These are phyloP conservation scores for Suhomyces tanzawaensis DNA, from an alignment of 805 yeast genomes.

Conservation along the genomic window DNA sequence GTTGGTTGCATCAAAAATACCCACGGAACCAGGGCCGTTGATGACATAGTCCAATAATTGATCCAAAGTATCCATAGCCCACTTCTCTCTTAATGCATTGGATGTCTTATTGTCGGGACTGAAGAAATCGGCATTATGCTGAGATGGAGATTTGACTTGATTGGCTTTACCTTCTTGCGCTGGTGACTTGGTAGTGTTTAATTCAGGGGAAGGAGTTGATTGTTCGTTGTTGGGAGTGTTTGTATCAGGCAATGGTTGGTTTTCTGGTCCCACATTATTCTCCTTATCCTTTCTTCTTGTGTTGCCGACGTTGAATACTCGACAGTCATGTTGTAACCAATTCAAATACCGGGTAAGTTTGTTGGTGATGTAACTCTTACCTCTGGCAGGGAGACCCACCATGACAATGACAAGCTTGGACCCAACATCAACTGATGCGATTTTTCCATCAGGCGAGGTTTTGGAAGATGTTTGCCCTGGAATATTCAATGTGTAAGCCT, in stretches of 20 bases:
- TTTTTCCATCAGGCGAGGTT: slow-evolving; percentile 71
- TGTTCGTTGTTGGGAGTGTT: slow-evolving; percentile 34
- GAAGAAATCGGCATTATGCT: slow-evolving; percentile 82
- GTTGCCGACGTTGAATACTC: slow-evolving; percentile 93
- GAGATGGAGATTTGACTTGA: slow-evolving; percentile 8
- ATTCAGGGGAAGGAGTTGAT: slow-evolving; percentile 15
- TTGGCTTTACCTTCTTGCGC: slow-evolving; percentile 16
- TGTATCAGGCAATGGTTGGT: slow-evolving; percentile 51
- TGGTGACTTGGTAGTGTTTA: slow-evolving; percentile 13
- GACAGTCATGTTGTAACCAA: slow-evolving; percentile 89
- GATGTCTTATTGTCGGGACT: slow-evolving; percentile 71
- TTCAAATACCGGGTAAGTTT: slow-evolving; percentile 86
- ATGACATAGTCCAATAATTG: slow-evolving; percentile 77
- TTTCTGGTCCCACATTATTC: slow-evolving; percentile 66
- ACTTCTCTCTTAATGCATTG: slow-evolving; percentile 72
- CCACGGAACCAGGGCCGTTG: slow-evolving; percentile 84
- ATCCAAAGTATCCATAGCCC: slow-evolving; percentile 95
- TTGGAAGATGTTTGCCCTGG: slow-evolving; percentile 88
- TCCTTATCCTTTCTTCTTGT: slow-evolving; percentile 79
- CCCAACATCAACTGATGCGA: slow-evolving; percentile 66
- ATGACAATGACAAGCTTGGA: slow-evolving; percentile 87
- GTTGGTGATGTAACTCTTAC: slow-evolving; percentile 90
- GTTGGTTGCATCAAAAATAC: slow-evolving; percentile 85
- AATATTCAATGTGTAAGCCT: slow-evolving; percentile 83
- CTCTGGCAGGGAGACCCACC: slow-evolving; percentile 97